Conservation (phyloP, 148 eudicot genomes). For the Bassia scoparia region DNA sequence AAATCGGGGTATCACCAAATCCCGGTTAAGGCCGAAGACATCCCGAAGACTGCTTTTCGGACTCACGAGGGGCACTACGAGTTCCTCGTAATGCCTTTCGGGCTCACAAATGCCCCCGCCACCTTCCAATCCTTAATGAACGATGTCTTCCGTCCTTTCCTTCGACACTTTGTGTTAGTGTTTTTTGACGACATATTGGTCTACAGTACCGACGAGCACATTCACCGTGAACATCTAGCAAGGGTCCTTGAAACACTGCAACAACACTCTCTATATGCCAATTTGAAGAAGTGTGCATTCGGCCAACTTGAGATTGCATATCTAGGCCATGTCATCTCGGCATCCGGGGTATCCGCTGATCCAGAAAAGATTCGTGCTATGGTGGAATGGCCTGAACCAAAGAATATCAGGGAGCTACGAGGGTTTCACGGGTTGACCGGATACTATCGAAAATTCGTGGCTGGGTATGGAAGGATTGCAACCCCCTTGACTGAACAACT, state of each 20-base stretch:
- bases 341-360: neutral
- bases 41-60: neutral
- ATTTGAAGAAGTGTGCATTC: neutral
- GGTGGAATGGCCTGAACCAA: neutral
- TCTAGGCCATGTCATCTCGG: neutral
- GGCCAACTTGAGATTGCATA: neutral
- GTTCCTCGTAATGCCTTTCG: neutral
- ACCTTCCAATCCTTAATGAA: too few relatives aligned
- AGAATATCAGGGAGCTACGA: neutral
- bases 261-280: neutral
- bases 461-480: neutral
- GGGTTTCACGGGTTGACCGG: neutral
- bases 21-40: neutral
- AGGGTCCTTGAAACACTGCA: too few relatives aligned
- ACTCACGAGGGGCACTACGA: neutral
- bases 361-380: neutral
- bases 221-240: too few relatives aligned
- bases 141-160: too few relatives aligned
- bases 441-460: neutral
- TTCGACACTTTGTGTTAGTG: too few relatives aligned
- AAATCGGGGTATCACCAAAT: neutral
- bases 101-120: too few relatives aligned
- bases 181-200: too few relatives aligned
- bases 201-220: too few relatives aligned
- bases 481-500: neutral